Evolutionary conservation across 1,139 yeast genomes (phyloP).

Genomic region (Blastobotrys indianensis): DNA sequence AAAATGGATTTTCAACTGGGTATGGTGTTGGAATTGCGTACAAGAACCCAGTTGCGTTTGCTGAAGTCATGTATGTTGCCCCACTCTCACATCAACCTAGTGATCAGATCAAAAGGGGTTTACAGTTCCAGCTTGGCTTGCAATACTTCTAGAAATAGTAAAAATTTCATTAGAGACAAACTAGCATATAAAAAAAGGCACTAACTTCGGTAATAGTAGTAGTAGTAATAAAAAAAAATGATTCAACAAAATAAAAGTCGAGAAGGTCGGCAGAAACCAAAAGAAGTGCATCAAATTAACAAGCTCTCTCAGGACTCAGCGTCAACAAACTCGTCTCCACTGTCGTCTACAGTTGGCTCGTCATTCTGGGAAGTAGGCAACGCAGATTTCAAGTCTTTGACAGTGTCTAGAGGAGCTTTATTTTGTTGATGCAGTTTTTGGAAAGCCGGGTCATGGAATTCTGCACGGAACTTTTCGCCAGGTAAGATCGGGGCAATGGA

Average conservation of each 20-base stretch:
- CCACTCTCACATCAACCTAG: conserved; percentile 62
- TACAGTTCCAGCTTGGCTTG: conserved; percentile 88
- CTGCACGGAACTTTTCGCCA: conserved; percentile 59
- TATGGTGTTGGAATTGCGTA: conserved; percentile 60
- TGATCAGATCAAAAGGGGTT: conserved; percentile 72
- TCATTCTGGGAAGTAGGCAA: conserved; percentile 6
- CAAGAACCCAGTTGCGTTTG: conserved; percentile 82
- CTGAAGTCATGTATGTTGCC: conserved; percentile 78
- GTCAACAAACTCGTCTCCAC: conserved; percentile 25
- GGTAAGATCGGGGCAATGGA: conserved; percentile 68
- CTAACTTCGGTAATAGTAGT: too few relatives aligned
- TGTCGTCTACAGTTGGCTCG: conserved; percentile 13
- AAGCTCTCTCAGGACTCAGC: conserved; percentile 12
- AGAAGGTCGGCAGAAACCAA: not conserved
- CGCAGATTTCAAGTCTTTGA: conserved; percentile 11
- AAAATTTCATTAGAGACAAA: not conserved
- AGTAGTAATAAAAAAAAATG: not conserved
- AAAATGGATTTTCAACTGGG: conserved; percentile 27
- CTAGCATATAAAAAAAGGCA: not conserved
- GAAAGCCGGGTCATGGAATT: conserved; percentile 65
- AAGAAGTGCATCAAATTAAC: too few relatives aligned
- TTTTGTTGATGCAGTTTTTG: conserved; percentile 37
- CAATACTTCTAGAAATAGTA: conserved; percentile 41
- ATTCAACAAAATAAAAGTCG: not conserved
- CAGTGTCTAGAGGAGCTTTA: conserved; percentile 1